These are phyloP conservation scores for Melampsora abietis-canadensis DNA, from an alignment of 1,284 basidiomycete genomes.

Conservation along the genomic window DNA sequence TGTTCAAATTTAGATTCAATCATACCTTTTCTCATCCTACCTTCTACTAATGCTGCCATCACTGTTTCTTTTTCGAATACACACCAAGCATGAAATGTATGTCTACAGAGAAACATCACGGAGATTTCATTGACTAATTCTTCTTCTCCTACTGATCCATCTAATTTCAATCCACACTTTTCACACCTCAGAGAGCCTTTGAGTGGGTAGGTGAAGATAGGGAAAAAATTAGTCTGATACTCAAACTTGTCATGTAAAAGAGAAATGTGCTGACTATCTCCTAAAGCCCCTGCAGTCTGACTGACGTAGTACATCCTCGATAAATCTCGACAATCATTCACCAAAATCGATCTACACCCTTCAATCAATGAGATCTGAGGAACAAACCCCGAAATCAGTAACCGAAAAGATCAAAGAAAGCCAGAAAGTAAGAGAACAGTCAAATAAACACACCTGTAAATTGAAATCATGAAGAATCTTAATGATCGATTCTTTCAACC, in stretches of 20 bases:
- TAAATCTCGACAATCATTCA: constrained; percentile 74
- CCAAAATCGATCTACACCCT: constrained; percentile 79
- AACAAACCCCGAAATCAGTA: not conserved
- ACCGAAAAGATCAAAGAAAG: not conserved
- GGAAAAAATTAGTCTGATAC: not conserved
- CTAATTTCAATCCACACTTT: constrained; percentile 25
- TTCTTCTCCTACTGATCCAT: constrained; percentile 3
- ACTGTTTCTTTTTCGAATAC: constrained; percentile 40
- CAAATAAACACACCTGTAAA: constrained; percentile 57
- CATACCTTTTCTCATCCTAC: not conserved
- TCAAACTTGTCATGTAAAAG: not conserved
- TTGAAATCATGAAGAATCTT: constrained; percentile 97
- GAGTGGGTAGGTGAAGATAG: not conserved
- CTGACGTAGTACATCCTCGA: constrained; percentile 66
- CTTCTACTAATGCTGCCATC: constrained; percentile 32
- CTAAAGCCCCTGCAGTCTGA: constrained; percentile 73
- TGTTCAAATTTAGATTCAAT: not conserved
- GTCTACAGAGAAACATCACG: constrained; percentile 44
- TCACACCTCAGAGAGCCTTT: constrained; percentile 20
- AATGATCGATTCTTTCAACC: constrained; percentile 86
- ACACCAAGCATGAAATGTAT: constrained; percentile 40
- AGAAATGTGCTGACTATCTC: constrained; percentile 59
- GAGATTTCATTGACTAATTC: constrained; percentile 16
- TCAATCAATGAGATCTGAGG: constrained; percentile 76
- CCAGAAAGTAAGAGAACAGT: not conserved